Conservation (phyloP, 805 yeast genomes). For the Komagataella pseudopastoris region DNA sequence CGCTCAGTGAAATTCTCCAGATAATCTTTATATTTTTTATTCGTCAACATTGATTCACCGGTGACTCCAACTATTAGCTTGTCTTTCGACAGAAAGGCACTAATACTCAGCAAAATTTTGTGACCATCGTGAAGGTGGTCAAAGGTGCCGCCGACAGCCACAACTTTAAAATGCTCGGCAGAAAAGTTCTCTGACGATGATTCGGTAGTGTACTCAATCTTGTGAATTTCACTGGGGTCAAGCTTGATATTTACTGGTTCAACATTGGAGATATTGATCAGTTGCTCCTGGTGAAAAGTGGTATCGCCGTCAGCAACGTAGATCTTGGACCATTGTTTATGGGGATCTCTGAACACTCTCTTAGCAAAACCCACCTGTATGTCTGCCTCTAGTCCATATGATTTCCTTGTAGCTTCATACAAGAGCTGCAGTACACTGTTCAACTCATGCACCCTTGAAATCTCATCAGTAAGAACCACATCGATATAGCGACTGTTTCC, state of each 20-base stretch:
- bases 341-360: not conserved
- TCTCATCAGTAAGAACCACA: not conserved
- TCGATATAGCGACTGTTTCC: not conserved
- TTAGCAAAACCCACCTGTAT: not conserved
- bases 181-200: not conserved
- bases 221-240: not conserved
- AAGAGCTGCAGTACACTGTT: not conserved
- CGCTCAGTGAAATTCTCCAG: constrained; percentile 49
- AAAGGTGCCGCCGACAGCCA: constrained; percentile 91
- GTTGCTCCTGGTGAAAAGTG: not conserved
- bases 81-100: constrained; percentile 44
- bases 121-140: constrained; percentile 97
- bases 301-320: not conserved
- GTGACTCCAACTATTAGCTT: constrained; percentile 74
- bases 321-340: not conserved
- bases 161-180: constrained; percentile 15
- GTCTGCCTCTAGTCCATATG: not conserved
- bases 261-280: not conserved
- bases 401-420: not conserved
- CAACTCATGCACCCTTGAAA: not conserved
- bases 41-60: constrained; percentile 54
- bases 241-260: not conserved
- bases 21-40: constrained; percentile 59
- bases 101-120: constrained; percentile 63
- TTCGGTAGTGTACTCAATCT: no score